phyloP scores from a whole-genome alignment of 2,329 filamentous ascomycete species.

The Fusarium brachygibbosum region DNA sequence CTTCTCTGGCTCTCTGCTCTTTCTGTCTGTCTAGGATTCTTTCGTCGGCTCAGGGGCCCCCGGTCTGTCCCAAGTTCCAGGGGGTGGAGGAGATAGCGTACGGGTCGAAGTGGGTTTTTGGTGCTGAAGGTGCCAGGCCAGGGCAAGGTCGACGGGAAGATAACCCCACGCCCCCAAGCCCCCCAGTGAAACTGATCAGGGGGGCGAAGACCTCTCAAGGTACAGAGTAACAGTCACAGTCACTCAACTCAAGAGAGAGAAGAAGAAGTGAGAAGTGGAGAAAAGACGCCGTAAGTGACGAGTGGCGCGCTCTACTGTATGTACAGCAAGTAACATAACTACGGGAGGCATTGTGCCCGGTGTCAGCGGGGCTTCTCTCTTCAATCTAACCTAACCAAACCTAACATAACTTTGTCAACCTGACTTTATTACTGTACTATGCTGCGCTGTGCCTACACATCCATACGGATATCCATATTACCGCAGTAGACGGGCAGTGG shows the following conservation, averaged over 20 bases:
- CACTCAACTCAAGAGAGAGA: background rate
- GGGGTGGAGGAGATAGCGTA: conserved; percentile 40
- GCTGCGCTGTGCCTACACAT: background rate
- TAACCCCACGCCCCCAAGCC: conserved; percentile 38
- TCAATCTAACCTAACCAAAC: conserved; percentile 17
- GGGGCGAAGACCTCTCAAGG: conserved; percentile 34
- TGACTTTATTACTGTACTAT: conserved; percentile 5
- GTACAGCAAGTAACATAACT: background rate
- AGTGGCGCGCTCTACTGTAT: conserved; percentile 26
- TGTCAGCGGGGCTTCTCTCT: conserved; percentile 38
- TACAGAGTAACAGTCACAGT: conserved; percentile 6
- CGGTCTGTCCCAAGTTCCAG: conserved; percentile 42
- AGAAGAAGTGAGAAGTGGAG: conserved; percentile 2
- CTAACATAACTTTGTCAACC: conserved; percentile 22
- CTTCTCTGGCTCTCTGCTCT: conserved; percentile 1
- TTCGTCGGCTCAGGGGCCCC: conserved; percentile 31
- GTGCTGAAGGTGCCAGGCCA: conserved; percentile 26
- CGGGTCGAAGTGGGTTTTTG: conserved; percentile 33
- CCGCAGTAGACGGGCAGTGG: conserved; percentile 23
- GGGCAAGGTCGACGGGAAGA: conserved; percentile 40
- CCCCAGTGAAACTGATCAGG: conserved; percentile 30
- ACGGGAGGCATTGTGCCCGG: conserved; percentile 35
- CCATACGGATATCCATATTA: background rate
- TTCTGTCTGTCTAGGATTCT: background rate
- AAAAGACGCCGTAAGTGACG: conserved; percentile 24